Percentiles rank a stretch among this genome's conserved stretches.
These are phyloP conservation scores for Chlorella sp. DNA, from an alignment of 139 green algal genomes.

Conservation along the genomic window DNA sequence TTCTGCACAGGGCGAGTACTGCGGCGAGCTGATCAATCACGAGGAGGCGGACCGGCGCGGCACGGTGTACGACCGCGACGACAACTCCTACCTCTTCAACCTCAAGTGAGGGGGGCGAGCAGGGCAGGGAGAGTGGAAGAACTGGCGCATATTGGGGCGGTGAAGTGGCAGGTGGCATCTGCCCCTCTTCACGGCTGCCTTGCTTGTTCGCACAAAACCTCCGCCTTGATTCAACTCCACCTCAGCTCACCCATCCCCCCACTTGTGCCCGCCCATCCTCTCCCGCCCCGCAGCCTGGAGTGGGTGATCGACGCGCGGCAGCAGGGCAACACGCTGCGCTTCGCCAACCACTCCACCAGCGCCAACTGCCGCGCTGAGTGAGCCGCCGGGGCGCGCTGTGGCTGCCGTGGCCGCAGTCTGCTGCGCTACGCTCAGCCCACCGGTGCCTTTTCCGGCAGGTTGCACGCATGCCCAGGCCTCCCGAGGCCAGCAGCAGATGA, in stretches of 20 bases:
- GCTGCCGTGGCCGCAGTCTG: neutral
- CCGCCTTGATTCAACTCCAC: too few relatives aligned
- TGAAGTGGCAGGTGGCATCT: too few relatives aligned
- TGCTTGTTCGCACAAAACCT: too few relatives aligned
- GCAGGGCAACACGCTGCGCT: constrained; percentile 92
- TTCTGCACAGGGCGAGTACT: constrained; percentile 80
- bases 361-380: constrained; percentile 72
- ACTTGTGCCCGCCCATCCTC: neutral
- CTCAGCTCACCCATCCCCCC: neutral
- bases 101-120: constrained; percentile 83
- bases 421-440: too few relatives aligned
- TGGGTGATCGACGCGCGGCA: constrained; percentile 87
- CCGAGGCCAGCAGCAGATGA: too few relatives aligned
- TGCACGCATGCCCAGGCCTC: too few relatives aligned
- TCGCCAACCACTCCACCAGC: constrained; percentile 79
- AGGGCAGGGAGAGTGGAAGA: too few relatives aligned
- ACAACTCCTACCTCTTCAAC: constrained; percentile 95
- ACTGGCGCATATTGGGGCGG: too few relatives aligned
- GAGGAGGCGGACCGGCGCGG: constrained; percentile 90
- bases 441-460: too few relatives aligned
- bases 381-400: too few relatives aligned
- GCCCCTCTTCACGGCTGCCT: too few relatives aligned
- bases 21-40: constrained; percentile 61
- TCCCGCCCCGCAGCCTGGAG: constrained; percentile 43
- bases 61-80: constrained; percentile 85